These are phyloP conservation scores for Cercospora sp. DNA, from an alignment of 2,329 filamentous ascomycete genomes.

Conservation along the genomic window DNA sequence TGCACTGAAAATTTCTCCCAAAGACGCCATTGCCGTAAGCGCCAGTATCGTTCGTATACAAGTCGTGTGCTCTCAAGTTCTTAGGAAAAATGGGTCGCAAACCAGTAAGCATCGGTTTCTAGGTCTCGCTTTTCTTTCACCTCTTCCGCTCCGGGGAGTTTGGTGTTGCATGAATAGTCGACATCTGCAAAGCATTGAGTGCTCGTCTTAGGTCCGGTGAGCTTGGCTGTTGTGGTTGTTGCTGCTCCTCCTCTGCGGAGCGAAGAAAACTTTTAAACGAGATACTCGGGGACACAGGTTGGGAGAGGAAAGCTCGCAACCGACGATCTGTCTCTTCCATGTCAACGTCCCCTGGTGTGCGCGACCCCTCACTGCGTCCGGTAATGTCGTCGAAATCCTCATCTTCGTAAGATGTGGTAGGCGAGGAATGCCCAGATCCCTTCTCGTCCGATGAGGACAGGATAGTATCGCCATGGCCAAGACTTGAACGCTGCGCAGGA, in stretches of 20 bases:
- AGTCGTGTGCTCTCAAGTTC: neutral
- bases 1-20: neutral
- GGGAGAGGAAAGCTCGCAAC: conserved; percentile 25
- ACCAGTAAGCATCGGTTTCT: neutral
- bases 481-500: neutral
- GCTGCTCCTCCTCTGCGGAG: neutral
- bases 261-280: conserved; percentile 25
- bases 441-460: conserved; percentile 28
- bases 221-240: conserved; percentile 10
- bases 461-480: conserved; percentile 9
- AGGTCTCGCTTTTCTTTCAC: neutral
- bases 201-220: conserved; percentile 20
- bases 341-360: neutral
- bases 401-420: conserved; percentile 27
- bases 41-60: neutral
- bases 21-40: neutral
- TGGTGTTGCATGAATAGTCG: conserved; percentile 8
- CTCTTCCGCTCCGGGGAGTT: neutral
- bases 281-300: conserved; percentile 28
- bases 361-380: conserved; percentile 11
- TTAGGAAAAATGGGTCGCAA: neutral
- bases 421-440: conserved; percentile 27
- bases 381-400: conserved; percentile 25
- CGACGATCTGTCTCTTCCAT: conserved; percentile 15
- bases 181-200: conserved; percentile 25